Percentiles rank a stretch among this genome's conserved stretches.
phyloP scores from a whole-genome alignment of 2,329 filamentous ascomycete genomes.

The Pseudogymnoascus sp. region DNA sequence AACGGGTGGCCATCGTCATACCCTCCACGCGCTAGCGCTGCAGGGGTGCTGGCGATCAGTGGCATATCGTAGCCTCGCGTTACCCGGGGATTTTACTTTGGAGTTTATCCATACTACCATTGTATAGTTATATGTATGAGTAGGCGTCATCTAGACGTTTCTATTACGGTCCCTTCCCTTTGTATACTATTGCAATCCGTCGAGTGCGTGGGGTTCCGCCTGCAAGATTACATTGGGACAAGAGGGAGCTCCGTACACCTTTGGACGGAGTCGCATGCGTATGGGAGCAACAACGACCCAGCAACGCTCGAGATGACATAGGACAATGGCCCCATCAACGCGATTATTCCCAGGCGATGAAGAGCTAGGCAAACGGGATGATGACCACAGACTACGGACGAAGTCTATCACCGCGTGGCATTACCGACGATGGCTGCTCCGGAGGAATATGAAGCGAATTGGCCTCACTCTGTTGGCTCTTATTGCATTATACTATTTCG shows the following conservation, averaged over 20 bases:
- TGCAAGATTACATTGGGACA: not conserved
- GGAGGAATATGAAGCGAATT: conserved; percentile 47
- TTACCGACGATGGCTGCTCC: conserved; percentile 34
- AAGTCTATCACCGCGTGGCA: conserved; percentile 26
- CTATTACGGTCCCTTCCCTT: not conserved
- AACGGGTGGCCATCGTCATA: not conserved
- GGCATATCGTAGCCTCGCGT: not conserved
- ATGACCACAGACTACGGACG: conserved; percentile 43
- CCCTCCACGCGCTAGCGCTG: not conserved
- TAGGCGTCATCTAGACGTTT: not conserved
- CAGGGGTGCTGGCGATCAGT: not conserved
- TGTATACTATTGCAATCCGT: not conserved
- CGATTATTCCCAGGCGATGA: conserved; percentile 44
- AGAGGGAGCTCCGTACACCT: not conserved
- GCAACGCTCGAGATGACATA: not conserved
- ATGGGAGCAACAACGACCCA: not conserved
- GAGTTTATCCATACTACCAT: not conserved
- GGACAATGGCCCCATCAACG: conserved; percentile 32
- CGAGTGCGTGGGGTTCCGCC: not conserved
- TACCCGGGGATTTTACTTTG: not conserved
- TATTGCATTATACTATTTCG: conserved; percentile 52
- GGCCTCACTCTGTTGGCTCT: conserved; percentile 38
- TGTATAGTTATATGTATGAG: not conserved
- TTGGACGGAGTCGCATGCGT: not conserved
- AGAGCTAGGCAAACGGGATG: conserved; percentile 57